Base-by-base conservation (phyloP, 768 basidiomycete species). In the Panellus pusillus region DNA sequence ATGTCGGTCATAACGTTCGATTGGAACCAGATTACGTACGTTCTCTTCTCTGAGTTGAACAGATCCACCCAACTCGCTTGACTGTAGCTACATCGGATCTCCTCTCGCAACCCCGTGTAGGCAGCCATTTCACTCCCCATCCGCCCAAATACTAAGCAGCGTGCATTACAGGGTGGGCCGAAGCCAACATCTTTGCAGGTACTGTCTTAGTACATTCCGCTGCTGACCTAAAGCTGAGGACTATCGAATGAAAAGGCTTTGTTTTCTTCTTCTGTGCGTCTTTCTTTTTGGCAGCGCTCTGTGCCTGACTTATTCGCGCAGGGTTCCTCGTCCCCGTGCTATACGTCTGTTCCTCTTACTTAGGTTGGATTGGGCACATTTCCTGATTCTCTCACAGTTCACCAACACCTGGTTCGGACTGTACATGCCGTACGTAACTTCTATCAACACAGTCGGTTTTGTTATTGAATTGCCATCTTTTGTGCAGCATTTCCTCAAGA, bases 391-490 rank as follows among this genome's bases (percentile, higher is more conserved):
- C 29, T 42, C 20, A 18, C 48, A 80, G 70, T 90, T 81, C 66
- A 83, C 80, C 58, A 89, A 90, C 61, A 70, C 74, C 11, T 86
- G 83, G 84, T 68, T 80, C 54, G 70, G 77, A 65, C 64, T 74
- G 52, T 83, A 77, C 64, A 72, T 85, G 73, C 83, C 83, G 75
- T 80, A 50, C 62, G 78, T 72, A 11, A 41, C 11, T 40, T 18
- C 15, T 29, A 12, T 17, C 7, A 24, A 35, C 3, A 3, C 24
- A 4, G 14, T 15, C 5, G 6, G 15, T 18, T 31, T 5, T 12
- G 24, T 11, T 11, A 32, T 24, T 50, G 27, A 38, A 43, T 29
- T 8, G 37, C 41, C 44, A 12, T 8, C 15, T 49, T 20, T 28
- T 20, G 37, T 31, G 20, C 39, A 42, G 18, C 32, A 32, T 43